Conservation (phyloP, 345 rosid species). For the Syzygium aromaticum region DNA sequence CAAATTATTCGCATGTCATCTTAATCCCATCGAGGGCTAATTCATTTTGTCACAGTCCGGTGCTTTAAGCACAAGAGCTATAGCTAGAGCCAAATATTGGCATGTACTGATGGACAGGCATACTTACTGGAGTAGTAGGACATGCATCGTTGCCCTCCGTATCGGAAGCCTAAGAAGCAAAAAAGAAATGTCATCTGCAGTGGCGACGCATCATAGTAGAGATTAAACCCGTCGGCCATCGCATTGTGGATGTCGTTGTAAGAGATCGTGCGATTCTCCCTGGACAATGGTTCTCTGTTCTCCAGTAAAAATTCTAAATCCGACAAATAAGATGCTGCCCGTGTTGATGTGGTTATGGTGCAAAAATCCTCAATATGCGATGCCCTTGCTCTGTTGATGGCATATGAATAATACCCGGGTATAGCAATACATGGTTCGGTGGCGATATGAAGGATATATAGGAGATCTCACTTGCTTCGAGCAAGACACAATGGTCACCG, state of each 20-base stretch:
- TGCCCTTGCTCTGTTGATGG: background rate
- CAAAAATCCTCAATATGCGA: background rate
- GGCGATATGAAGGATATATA: too few relatives aligned
- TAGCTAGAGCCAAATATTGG: background rate
- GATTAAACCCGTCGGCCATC: background rate
- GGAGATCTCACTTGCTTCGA: background rate
- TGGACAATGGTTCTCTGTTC: too few relatives aligned
- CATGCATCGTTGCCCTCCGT: accelerated
- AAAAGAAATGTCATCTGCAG: too few relatives aligned
- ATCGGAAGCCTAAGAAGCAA: accelerated
- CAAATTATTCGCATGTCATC: too few relatives aligned
- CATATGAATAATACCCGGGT: background rate
- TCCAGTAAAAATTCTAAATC: too few relatives aligned
- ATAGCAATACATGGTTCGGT: background rate
- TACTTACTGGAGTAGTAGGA: accelerated
- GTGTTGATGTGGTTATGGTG: background rate
- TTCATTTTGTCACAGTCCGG: too few relatives aligned
- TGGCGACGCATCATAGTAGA: too few relatives aligned
- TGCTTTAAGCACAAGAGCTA: too few relatives aligned
- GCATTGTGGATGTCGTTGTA: background rate
- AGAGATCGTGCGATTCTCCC: background rate
- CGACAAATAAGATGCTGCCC: background rate
- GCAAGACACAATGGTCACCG: background rate
- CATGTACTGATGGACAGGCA: background rate
- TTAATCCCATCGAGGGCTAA: too few relatives aligned